phyloP scores from a whole-genome alignment of 495 filamentous ascomycete genomes.

The Lasiosphaeris hirsuta region DNA sequence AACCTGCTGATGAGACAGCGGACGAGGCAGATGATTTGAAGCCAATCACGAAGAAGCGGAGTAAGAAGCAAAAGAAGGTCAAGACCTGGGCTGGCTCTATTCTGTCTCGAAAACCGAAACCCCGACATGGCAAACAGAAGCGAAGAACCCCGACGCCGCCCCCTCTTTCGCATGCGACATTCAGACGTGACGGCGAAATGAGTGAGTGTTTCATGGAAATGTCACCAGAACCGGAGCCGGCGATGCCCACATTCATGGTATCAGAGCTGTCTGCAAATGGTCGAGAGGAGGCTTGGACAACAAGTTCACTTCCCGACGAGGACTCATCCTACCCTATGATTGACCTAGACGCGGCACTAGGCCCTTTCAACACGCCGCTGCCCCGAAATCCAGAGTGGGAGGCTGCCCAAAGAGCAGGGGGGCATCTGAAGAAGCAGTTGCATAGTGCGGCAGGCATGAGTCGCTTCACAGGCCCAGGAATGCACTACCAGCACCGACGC shows the following conservation, averaged over 20 bases:
- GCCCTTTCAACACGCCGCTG: conserved; percentile 82
- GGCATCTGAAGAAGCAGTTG: conserved; percentile 67
- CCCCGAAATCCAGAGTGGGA: conserved; percentile 56
- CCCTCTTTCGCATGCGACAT: conserved; percentile 20
- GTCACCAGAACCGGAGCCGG: conserved; percentile 21
- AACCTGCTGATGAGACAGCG: not conserved
- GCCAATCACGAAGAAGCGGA: conserved; percentile 46
- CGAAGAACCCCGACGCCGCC: conserved; percentile 41
- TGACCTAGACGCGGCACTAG: conserved; percentile 92
- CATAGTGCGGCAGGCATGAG: conserved; percentile 81
- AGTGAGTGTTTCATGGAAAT: conserved; percentile 20
- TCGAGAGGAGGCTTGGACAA: conserved; percentile 19
- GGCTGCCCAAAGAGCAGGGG: conserved; percentile 53
- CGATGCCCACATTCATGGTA: conserved; percentile 27
- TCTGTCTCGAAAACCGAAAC: conserved; percentile 61
- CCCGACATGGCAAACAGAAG: conserved; percentile 41
- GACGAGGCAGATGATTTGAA: conserved; percentile 16
- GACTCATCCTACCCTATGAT: conserved; percentile 74
- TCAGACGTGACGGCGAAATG: conserved; percentile 16
- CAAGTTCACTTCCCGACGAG: conserved; percentile 37
- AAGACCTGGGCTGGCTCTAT: conserved; percentile 79
- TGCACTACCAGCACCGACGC: conserved; percentile 87
- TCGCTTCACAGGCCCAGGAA: conserved; percentile 74
- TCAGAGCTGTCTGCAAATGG: conserved; percentile 15
- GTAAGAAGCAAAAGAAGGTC: conserved; percentile 74